Percentiles rank a stretch among this genome's conserved stretches.
Conservation (phyloP, 2,329 filamentous ascomycete genomes). For the Botrytis aclada region DNA sequence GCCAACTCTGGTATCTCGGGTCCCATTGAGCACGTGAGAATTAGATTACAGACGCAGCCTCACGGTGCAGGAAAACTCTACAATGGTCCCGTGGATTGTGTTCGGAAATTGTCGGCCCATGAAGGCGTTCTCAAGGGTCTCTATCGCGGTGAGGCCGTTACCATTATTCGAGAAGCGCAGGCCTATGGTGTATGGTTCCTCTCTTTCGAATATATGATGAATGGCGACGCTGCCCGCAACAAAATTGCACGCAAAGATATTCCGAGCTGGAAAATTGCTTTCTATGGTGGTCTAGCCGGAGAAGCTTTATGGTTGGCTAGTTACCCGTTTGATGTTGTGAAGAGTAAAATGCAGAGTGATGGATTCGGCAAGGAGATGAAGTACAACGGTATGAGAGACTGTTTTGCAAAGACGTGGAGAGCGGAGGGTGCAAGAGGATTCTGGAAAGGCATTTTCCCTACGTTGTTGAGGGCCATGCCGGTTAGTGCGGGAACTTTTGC, state of each 20-base stretch:
- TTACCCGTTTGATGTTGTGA: conserved; percentile 95
- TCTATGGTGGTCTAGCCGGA: conserved; percentile 90
- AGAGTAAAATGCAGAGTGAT: conserved; percentile 99
- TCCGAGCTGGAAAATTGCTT: conserved; percentile 78
- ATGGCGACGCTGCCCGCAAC: conserved; percentile 78
- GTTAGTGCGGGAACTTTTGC: conserved; percentile 98
- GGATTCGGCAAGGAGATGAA: conserved; percentile 71
- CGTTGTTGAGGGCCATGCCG: conserved; percentile 90
- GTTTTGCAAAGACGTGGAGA: conserved; percentile 78
- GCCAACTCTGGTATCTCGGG: conserved; percentile 85
- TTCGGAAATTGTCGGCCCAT: conserved; percentile 70
- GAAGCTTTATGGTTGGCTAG: conserved; percentile 91
- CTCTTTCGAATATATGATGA: conserved; percentile 95
- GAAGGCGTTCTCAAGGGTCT: conserved; percentile 70
- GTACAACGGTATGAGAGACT: conserved; percentile 83
- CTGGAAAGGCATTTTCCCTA: conserved; percentile 92
- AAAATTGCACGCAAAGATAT: conserved; percentile 71
- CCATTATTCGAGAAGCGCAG: conserved; percentile 82
- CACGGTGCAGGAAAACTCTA: conserved; percentile 80
- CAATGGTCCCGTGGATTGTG: conserved; percentile 81
- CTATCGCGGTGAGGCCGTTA: conserved; percentile 86
- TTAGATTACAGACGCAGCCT: conserved; percentile 92
- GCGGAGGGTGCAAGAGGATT: conserved; percentile 78
- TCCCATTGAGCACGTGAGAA: conserved; percentile 95
- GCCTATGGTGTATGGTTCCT: conserved; percentile 97